Conservation (phyloP, 31 red algal species). For the Endocladia muricata region DNA sequence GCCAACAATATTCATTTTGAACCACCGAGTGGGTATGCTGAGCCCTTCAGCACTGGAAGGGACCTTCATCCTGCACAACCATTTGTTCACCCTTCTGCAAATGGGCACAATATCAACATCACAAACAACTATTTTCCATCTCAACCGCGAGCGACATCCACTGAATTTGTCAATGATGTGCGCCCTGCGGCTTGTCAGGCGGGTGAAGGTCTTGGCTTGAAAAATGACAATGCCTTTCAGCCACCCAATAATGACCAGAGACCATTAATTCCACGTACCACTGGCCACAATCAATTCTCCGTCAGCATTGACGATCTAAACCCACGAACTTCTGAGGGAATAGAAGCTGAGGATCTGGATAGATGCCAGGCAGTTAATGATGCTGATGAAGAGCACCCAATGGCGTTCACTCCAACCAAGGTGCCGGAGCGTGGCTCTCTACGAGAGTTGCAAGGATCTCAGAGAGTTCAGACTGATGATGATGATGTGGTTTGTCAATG, state of each 20-base stretch:
- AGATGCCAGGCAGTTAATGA: background rate
- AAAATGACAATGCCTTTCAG: background rate
- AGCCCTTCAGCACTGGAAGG: too few species aligned
- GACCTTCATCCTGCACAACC: too few species aligned
- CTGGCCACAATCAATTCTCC: too few species aligned
- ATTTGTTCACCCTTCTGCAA: background rate
- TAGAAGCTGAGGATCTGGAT: background rate
- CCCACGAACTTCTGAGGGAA: background rate
- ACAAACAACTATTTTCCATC: conserved; percentile 66
- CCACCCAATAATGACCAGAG: too few species aligned
- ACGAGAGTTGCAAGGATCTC: conserved; percentile 53
- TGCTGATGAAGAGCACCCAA: conserved; percentile 31
- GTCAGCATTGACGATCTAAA: background rate
- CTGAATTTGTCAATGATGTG: background rate
- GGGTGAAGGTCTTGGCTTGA: background rate
- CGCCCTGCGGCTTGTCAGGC: background rate
- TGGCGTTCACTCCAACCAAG: conserved; percentile 78
- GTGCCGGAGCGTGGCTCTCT: conserved; percentile 47
- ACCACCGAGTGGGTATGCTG: background rate
- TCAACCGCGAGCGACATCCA: background rate
- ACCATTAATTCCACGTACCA: too few species aligned
- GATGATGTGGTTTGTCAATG: conserved; percentile 23
- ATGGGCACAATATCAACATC: conserved; percentile 39
- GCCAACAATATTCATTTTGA: background rate
- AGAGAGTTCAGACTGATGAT: conserved; percentile 4